These are phyloP conservation scores for Fraxinus dipetala DNA, from an alignment of 305 asterid genomes.

Conservation along the genomic window DNA sequence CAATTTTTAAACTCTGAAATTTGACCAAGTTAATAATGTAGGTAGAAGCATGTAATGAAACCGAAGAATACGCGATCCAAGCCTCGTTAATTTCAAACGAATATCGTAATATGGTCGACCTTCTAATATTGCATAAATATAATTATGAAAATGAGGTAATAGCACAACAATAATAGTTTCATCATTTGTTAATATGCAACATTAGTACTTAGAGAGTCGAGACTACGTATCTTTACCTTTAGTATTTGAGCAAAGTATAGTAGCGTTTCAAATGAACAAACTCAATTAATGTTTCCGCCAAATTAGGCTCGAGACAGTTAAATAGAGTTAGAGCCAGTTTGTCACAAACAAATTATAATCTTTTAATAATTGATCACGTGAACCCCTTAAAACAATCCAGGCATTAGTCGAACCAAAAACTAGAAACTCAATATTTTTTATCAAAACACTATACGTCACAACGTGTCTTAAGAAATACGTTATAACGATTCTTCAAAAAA, in stretches of 20 bases:
- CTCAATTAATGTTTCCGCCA: not conserved
- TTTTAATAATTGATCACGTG: not conserved
- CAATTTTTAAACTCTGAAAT: not conserved
- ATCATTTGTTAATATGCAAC: not conserved
- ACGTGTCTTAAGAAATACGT: not conserved
- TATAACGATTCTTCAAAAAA: not conserved
- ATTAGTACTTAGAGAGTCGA: not conserved
- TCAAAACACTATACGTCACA: not conserved
- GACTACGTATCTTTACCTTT: not conserved
- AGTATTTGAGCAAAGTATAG: not conserved
- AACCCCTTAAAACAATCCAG: not conserved
- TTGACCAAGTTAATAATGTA: not conserved
- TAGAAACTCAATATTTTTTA: not conserved
- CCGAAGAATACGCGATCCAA: not conserved
- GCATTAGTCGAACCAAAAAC: not conserved
- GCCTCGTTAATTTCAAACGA: not conserved
- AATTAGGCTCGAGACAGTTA: not conserved
- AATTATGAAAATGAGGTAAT: no score
- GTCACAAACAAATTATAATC: not conserved
- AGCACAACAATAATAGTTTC: not conserved
- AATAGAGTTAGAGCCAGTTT: not conserved
- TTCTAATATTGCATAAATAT: not conserved
- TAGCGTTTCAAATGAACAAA: not conserved
- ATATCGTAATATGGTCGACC: not conserved
- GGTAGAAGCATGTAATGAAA: not conserved